Evolutionary conservation across 73 alveolate genomes (phyloP), one percentile per base, ranked within the genome.

Genomic region (Paramecium octaurelia): DNA sequence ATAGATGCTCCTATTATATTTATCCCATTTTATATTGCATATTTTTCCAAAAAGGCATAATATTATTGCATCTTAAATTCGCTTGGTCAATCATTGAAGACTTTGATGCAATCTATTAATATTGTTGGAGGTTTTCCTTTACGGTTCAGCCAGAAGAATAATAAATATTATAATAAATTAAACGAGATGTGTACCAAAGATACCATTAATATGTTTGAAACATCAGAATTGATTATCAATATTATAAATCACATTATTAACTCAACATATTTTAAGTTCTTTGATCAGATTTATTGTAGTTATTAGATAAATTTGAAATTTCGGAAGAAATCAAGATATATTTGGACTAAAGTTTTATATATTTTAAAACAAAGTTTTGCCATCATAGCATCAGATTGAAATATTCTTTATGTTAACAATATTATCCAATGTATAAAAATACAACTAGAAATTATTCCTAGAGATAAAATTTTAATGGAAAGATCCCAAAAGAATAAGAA

Each of bases 81-180:
- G 87, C 12, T 0, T 73, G 87, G 87, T 73, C 58, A 29, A 36
- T 73, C 6, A 14, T 73, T 34, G 87, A 73, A 40, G 14, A 73
- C 16, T 29, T 35, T 35, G 87, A 73, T 40, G 57, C 59, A 36
- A 73, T 73, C 1, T 73, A 73, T 73, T 73, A 73, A 38, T 73
- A 73, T 40, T 73, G 57, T 36, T 73, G 87, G 87, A 73, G 46
- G 35, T 73, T 73, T n/a, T 36, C 87, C 9, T 64, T 64, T 24
- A 64, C 20, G 9, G 84, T 64, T 6, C 12, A 64, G 12, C 50
- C 42, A 4, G 44, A 64, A 64, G 84, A 64, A 64, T 64, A 64
- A 64, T 27, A 27, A 31, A 64, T 16, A 64, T 31, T 64, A 20
- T 64, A 64, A 34, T 64, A 64, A 64, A 64, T 64, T 64, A 31